phyloP scores from a whole-genome alignment of 148 eudicot genomes.

The Mesembryanthemum crystallinum region DNA sequence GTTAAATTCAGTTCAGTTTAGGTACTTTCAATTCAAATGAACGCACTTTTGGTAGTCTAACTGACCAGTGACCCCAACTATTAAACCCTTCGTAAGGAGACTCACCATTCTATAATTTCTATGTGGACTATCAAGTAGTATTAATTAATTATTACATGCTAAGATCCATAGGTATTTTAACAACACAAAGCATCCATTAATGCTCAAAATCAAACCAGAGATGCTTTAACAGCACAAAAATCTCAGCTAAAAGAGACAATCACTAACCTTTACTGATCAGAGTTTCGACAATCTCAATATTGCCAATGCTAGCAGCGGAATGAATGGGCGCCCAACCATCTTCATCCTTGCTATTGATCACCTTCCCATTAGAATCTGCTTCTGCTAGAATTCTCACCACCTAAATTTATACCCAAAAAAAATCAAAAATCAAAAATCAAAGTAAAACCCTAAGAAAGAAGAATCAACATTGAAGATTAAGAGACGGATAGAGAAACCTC shows the following conservation, averaged over 20 bases:
- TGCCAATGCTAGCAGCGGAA: slow-evolving; percentile 88
- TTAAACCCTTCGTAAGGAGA: no score
- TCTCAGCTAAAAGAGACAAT: background rate
- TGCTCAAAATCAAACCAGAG: background rate
- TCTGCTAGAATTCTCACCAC: slow-evolving; percentile 74
- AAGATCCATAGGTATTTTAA: background rate
- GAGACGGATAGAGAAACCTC: slow-evolving; percentile 34
- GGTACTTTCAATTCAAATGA: no score
- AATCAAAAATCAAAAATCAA: background rate
- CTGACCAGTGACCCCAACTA: no score
- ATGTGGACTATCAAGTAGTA: background rate
- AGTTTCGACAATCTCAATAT: slow-evolving; percentile 57
- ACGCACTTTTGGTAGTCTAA: no score
- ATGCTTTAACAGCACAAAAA: background rate
- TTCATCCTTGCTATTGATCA: slow-evolving; percentile 71
- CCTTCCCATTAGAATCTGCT: slow-evolving; percentile 49
- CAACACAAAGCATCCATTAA: background rate
- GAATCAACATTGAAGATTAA: background rate
- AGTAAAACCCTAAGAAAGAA: background rate
- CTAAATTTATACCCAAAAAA: slow-evolving; percentile 35
- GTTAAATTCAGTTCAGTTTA: no score
- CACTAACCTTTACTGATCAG: slow-evolving; percentile 55
- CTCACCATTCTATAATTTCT: background rate
- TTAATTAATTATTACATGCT: background rate
- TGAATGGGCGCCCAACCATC: slow-evolving; percentile 99